These are phyloP conservation scores for Macadamia integrifolia DNA, from an alignment of 164 flowering plant genomes.

Conservation along the genomic window DNA sequence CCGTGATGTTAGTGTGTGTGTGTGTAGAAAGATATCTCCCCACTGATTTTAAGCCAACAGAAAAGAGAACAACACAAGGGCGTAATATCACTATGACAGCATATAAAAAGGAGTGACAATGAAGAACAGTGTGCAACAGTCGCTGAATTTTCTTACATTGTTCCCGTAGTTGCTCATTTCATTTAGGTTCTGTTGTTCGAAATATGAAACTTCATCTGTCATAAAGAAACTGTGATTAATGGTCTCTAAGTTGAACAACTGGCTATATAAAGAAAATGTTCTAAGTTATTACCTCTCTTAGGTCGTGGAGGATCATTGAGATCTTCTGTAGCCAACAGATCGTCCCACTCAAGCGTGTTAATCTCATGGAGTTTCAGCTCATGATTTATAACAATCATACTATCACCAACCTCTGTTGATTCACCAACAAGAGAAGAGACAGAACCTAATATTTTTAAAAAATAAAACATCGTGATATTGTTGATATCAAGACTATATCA, in stretches of 20 bases:
- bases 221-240: constrained; percentile 8
- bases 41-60: no score
- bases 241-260: not conserved
- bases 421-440: constrained; percentile 14
- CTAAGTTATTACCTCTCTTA: constrained; percentile 38
- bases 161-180: constrained; percentile 15
- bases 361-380: constrained; percentile 71
- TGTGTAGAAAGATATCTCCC: no score
- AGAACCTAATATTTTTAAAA: not conserved
- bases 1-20: no score
- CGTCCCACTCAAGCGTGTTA: constrained; percentile 95
- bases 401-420: constrained; percentile 34
- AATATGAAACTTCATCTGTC: constrained; percentile 28
- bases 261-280: not conserved
- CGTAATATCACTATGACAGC: no score
- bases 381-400: constrained; percentile 31
- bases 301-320: constrained; percentile 18
- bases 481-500: no score
- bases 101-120: not conserved
- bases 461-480: no score
- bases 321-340: constrained; percentile 56
- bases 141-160: constrained; percentile 33
- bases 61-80: no score
- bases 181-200: constrained; percentile 28
- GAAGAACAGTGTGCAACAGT: not conserved